Conservation (phyloP, 164 flowering plant species). For the Saururus chinensis region DNA sequence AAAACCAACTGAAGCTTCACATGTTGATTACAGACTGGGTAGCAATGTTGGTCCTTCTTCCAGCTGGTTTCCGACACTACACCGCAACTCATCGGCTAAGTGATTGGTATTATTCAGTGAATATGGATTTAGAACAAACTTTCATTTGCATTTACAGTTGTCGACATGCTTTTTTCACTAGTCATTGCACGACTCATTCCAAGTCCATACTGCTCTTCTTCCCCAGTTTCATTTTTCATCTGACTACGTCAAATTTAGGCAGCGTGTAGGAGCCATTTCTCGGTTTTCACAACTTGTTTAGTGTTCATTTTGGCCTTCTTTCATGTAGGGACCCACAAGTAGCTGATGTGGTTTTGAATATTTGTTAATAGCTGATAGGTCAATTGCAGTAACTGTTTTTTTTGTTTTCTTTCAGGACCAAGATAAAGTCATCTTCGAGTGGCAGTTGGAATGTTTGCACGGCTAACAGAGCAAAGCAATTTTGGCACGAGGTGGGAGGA, state of each 20-base stretch:
- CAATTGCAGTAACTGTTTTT: not conserved
- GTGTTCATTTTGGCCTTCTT: no score
- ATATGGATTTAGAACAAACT: not conserved
- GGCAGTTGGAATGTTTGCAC: not conserved
- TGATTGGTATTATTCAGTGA: constrained; percentile 20
- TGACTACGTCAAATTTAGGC: no score
- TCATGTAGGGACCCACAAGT: constrained; percentile 7
- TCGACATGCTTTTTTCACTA: not conserved
- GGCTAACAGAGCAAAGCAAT: no score
- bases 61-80: constrained; percentile 80
- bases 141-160: not conserved
- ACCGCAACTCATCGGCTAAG: constrained; percentile 71
- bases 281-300: no score
- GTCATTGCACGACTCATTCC: not conserved
- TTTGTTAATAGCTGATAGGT: not conserved
- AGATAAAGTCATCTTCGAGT: not conserved
- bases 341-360: not conserved
- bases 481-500: no score
- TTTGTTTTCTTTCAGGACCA: constrained; percentile 11
- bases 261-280: no score
- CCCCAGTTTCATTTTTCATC: not conserved
- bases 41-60: constrained; percentile 54
- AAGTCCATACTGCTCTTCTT: not conserved
- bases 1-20: constrained; percentile 45
- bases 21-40: constrained; percentile 32